Conservation (phyloP, 2,329 filamentous ascomycete genomes). For the Chrysoporthe deuterocubensis region DNA sequence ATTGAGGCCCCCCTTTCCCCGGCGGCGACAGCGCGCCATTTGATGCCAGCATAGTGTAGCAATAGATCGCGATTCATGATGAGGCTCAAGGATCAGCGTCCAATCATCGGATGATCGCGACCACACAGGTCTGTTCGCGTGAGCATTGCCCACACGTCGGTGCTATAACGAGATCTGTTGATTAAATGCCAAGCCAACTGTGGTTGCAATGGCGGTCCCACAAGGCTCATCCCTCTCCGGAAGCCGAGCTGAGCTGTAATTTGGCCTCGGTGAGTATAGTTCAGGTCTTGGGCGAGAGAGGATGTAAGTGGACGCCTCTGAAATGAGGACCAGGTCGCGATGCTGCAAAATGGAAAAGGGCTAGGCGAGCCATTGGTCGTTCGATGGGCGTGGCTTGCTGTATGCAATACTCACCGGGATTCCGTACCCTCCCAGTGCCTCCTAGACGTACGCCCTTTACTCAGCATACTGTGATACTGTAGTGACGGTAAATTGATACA, state of each 20-base stretch:
- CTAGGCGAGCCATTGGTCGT: conserved; percentile 12
- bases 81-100: conserved; percentile 17
- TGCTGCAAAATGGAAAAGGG: background rate
- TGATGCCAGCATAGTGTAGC: background rate
- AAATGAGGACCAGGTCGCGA: conserved; percentile 18
- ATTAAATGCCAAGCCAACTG: background rate
- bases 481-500: background rate
- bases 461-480: background rate
- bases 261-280: background rate
- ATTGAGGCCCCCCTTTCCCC: background rate
- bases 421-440: background rate
- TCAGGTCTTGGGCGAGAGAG: background rate
- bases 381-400: conserved; percentile 16
- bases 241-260: conserved; percentile 3
- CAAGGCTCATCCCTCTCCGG: background rate
- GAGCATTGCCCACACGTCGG: background rate
- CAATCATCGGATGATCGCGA: conserved; percentile 9
- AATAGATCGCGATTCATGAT: background rate
- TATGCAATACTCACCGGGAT: background rate
- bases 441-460: background rate
- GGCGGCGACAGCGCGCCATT: too few relatives aligned
- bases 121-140: background rate
- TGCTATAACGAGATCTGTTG: background rate
- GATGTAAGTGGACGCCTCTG: conserved; percentile 19
- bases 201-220: background rate